Base-by-base conservation (phyloP, 768 basidiomycete genomes). In the Termitomyces titanicus region DNA sequence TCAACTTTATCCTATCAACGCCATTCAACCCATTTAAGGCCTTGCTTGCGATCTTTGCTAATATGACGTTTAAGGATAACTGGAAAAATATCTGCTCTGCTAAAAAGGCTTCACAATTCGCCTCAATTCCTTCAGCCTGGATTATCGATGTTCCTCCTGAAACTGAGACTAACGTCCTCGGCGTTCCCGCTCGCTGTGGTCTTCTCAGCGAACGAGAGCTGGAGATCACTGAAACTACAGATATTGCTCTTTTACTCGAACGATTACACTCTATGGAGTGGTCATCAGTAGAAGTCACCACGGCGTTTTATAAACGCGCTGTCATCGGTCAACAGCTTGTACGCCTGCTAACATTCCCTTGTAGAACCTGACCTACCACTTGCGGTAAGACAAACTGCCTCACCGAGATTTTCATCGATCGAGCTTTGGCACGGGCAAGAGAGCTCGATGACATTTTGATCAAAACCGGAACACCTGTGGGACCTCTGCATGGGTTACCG, bases 291-390 rank as follows among this genome's bases (percentile, higher is more conserved):
- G 77, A 79, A 20, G 85, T 86, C 7, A 82, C 82, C 0, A 77
- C 69, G 0, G 84, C 86, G 0, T 88, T 81, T 66, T 84, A 78
- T 67, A 86, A 87, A 64, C 73, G 85, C 8, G 87, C 87, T 1
- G 76, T 85, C 33, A 64, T 89, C 27, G 86, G 86, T 3, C 86
- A 89, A 12, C 85, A 88, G 63, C 67, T 88, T 29, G 84, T 85
- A 60, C 59, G 74, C 62, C 39, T 18, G 22, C 34, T 31, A 37
- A 33, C 11, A 10, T 51, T 40, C 11, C 5, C 10, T 29, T 22
- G 18, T 9, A 44, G 13, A 33, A 38, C 49, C 45, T 58, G 29
- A 57, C 18, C 2, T 53, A 31, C 49, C 40, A 4, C 27, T 35
- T 25, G 42, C 40, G 47, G 34, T 20, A 44, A 72, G 70, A 78